Conservation (phyloP, 208 protist genomes). For the Acanthamoeba healyi region DNA sequence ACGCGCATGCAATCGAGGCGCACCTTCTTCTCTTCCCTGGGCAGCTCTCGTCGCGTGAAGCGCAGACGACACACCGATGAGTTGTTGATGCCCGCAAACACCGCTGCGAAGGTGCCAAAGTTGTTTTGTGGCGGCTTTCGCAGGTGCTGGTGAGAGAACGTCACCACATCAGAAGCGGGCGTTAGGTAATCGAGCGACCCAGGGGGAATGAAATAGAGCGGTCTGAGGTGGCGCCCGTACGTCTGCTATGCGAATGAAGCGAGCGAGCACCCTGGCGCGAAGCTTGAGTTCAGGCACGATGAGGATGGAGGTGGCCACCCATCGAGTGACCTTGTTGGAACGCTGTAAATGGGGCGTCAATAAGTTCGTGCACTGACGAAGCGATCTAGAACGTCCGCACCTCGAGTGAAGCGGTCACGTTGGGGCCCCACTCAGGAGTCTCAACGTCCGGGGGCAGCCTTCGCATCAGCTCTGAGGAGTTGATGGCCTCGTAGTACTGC, state of each 20-base stretch:
- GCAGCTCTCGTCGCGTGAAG: conserved; percentile 51
- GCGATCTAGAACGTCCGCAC: no score
- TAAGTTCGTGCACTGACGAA: no score
- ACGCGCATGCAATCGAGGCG: not conserved
- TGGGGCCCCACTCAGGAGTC: conserved; percentile 3
- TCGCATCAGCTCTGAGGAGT: conserved; percentile 16
- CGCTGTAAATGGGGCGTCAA: no score
- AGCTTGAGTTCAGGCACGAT: conserved; percentile 24
- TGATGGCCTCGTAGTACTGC: not conserved
- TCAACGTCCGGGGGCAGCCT: not conserved
- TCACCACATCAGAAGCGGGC: not conserved
- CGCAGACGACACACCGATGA: not conserved
- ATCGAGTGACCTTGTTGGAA: conserved; percentile 32
- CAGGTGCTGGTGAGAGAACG: not conserved
- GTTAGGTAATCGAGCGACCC: not conserved
- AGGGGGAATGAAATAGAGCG: not conserved
- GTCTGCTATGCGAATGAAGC: conserved; percentile 41
- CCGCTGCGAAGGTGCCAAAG: conserved; percentile 14
- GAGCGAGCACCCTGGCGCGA: conserved; percentile 27
- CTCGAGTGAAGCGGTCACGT: not conserved
- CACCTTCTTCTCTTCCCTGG: not conserved
- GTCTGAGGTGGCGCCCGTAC: no score
- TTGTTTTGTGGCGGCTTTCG: conserved; percentile 27
- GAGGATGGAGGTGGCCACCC: conserved; percentile 59
- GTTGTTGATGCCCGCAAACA: conserved; percentile 51